Conservation (phyloP, 208 protist genomes). For the Naegleria fowleri region DNA sequence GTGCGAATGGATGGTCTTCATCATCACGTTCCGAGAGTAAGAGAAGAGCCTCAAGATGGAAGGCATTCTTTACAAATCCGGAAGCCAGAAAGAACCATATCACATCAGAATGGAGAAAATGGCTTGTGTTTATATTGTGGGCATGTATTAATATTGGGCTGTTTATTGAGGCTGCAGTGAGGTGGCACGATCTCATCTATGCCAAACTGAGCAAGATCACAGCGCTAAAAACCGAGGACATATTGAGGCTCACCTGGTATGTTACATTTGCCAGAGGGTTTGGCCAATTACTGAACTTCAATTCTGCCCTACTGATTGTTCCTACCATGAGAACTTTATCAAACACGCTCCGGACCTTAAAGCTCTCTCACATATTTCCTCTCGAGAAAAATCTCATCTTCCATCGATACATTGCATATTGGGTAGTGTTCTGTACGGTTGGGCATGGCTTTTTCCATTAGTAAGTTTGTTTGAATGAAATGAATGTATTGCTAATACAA, state of each 20-base stretch:
- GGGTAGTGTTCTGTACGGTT: conserved; percentile 14
- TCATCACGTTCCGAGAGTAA: not conserved
- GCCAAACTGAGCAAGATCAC: not conserved
- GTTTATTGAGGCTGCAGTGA: not conserved
- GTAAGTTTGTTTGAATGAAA: too few species aligned
- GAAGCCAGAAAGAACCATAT: not conserved
- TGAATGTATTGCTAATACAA: conserved; percentile 18
- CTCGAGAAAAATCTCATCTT: conserved; percentile 59
- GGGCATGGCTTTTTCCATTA: conserved; percentile 36
- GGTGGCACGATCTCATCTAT: not conserved
- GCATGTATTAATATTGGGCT: not conserved
- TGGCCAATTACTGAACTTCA: conserved; percentile 26
- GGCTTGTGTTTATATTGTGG: not conserved
- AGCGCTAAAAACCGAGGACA: not conserved
- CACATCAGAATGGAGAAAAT: not conserved
- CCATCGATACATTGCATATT: conserved; percentile 48
- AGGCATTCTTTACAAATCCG: not conserved
- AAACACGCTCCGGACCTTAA: not conserved
- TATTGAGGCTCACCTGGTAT: not conserved
- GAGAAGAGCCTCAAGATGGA: not conserved
- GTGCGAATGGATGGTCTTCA: not conserved
- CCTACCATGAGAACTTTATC: not conserved
- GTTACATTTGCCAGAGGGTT: conserved; percentile 25
- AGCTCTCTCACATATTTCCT: conserved; percentile 33
- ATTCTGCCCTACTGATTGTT: not conserved